Conservation (phyloP, 495 filamentous ascomycete species). For the Tricharina praecox region DNA sequence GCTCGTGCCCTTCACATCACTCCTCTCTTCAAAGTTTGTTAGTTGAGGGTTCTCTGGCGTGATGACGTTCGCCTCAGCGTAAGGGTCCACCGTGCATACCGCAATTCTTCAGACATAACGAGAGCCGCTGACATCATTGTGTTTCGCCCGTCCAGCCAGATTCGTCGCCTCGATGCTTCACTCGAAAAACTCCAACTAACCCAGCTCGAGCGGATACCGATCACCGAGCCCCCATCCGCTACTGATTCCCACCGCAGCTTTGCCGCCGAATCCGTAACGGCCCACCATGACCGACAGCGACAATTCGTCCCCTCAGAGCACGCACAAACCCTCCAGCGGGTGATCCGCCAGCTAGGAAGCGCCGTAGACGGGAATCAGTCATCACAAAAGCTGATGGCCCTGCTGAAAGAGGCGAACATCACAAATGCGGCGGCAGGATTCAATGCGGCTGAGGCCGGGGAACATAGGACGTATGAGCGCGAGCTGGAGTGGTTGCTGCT, state of each 20-base stretch:
- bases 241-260: slow-evolving; percentile 2
- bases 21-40: too few relatives aligned
- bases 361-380: slow-evolving; percentile 27
- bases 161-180: slow-evolving; percentile 58
- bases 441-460: slow-evolving; percentile 14
- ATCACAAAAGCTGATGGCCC: slow-evolving; percentile 35
- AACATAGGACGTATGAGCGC: slow-evolving; percentile 36
- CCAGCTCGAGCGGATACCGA: slow-evolving; percentile 31
- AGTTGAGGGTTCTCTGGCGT: too few relatives aligned
- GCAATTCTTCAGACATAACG: neutral
- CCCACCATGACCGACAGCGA: slow-evolving; percentile 1
- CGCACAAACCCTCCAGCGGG: slow-evolving; percentile 36
- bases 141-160: slow-evolving; percentile 42
- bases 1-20: too few relatives aligned
- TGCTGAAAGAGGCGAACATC: slow-evolving; percentile 44
- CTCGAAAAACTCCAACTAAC: slow-evolving; percentile 46
- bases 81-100: neutral
- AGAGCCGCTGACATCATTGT: slow-evolving; percentile 19
- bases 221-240: slow-evolving; percentile 15
- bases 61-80: slow-evolving; percentile 27
- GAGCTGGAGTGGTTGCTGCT: slow-evolving; percentile 79
- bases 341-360: slow-evolving; percentile 41
- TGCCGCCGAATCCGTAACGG: neutral
- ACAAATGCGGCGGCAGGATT: slow-evolving; percentile 19
- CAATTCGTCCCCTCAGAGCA: slow-evolving; percentile 10